Evolutionary conservation across 768 basidiomycete genomes (phyloP).

Genomic region (Antrodiella citrinella): DNA sequence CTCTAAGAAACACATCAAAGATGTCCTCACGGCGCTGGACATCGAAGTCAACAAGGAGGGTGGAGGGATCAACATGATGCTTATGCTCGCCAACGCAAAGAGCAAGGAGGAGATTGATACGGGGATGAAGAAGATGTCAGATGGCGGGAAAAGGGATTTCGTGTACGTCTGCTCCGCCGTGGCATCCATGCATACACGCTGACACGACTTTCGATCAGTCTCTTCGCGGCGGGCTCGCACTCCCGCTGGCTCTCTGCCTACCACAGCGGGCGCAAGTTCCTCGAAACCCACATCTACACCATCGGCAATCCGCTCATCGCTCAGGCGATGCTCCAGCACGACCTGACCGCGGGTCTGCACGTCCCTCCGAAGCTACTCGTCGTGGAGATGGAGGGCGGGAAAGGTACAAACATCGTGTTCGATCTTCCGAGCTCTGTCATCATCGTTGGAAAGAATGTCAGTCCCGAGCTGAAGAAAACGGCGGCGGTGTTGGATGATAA

Average conservation of each 20-base stretch:
- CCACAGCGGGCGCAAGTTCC: not conserved
- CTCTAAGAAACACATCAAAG: slow-evolving; percentile 7
- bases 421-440: slow-evolving; percentile 42
- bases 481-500: slow-evolving; percentile 34
- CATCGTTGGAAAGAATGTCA: slow-evolving; percentile 18
- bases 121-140: slow-evolving; percentile 4
- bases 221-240: slow-evolving; percentile 1
- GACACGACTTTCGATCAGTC: not conserved
- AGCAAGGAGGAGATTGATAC: slow-evolving; percentile 5
- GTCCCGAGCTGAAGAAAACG: slow-evolving; percentile 22
- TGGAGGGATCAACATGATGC: not conserved
- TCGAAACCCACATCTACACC: slow-evolving; percentile 30
- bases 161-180: slow-evolving; percentile 3
- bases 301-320: slow-evolving; percentile 47
- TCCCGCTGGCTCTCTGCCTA: slow-evolving; percentile 7
- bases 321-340: slow-evolving; percentile 33
- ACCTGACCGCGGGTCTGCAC: slow-evolving; percentile 32
- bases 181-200: not conserved
- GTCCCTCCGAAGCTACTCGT: slow-evolving; percentile 41
- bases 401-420: slow-evolving; percentile 36
- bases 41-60: slow-evolving; percentile 6
- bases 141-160: slow-evolving; percentile 10
- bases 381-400: slow-evolving; percentile 28
- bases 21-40: slow-evolving; percentile 2
- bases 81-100: not conserved